Conservation (phyloP, 116 monocot species). For the Phalaenopsis hybrid region DNA sequence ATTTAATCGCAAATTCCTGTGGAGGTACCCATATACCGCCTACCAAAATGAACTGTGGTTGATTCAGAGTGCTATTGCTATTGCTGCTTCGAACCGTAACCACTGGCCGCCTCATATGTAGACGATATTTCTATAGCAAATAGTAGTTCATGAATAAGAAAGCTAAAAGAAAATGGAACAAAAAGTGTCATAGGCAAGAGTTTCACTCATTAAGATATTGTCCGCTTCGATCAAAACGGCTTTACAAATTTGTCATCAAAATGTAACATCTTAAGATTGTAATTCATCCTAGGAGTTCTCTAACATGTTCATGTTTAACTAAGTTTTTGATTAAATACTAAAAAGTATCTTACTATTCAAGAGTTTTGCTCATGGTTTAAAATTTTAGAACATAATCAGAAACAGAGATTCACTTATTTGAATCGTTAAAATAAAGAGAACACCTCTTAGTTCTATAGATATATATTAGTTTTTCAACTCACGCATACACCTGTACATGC, state of each 20-base stretch:
- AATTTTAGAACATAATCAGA: background rate
- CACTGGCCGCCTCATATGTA: constrained; percentile 58
- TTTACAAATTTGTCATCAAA: background rate
- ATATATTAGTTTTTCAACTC: background rate
- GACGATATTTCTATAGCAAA: constrained; percentile 66
- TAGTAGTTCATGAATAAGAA: background rate
- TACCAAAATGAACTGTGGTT: constrained; percentile 63
- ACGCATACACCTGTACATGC: too few relatives aligned
- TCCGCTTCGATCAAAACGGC: background rate
- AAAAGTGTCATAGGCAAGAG: background rate
- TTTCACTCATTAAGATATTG: background rate
- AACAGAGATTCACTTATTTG: background rate
- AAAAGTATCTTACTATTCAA: too few relatives aligned
- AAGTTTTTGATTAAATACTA: too few relatives aligned
- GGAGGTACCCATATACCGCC: constrained; percentile 79
- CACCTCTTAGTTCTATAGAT: background rate
- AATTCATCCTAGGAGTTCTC: too few relatives aligned
- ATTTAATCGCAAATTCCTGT: constrained; percentile 25
- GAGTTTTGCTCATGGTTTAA: background rate
- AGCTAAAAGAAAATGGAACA: background rate
- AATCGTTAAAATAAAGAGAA: background rate
- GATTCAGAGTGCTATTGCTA: constrained; percentile 19
- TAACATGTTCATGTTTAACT: too few relatives aligned
- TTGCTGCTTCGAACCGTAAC: constrained; percentile 17
- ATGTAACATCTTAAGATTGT: too few relatives aligned